Conservation (phyloP, 1,284 basidiomycete species). For the Ustilago tritici region DNA sequence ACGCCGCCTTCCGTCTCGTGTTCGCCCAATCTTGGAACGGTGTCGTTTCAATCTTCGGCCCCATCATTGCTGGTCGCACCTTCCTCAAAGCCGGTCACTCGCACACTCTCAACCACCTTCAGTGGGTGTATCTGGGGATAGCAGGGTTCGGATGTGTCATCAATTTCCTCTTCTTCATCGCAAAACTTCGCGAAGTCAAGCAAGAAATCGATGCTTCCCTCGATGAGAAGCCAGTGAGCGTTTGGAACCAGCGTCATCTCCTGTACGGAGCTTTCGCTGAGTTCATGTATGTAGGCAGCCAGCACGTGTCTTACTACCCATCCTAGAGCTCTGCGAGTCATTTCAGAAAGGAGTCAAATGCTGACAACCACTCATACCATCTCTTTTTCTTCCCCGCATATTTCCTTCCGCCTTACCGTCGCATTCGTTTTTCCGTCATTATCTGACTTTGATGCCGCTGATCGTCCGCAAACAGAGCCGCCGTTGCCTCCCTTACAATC, state of each 20-base stretch:
- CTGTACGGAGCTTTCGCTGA: conserved; percentile 81
- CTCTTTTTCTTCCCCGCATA: not conserved
- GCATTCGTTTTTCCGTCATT: too few species aligned
- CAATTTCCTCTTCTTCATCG: conserved; percentile 80
- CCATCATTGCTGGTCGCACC: conserved; percentile 81
- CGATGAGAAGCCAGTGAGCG: conserved; percentile 69
- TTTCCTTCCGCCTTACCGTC: too few species aligned
- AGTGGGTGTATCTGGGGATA: conserved; percentile 86
- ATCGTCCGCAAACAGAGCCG: conserved; percentile 70
- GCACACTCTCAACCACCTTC: conserved; percentile 77
- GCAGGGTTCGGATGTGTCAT: conserved; percentile 76
- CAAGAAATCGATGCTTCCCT: conserved; percentile 34
- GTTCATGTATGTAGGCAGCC: conserved; percentile 79
- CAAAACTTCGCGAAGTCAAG: conserved; percentile 80
- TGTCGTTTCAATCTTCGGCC: conserved; percentile 81
- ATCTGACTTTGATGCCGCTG: too few species aligned
- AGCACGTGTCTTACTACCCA: conserved; percentile 62
- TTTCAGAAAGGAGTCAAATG: too few species aligned
- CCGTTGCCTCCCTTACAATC: conserved; percentile 79
- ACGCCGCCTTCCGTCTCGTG: conserved; percentile 82
- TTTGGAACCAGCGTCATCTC: conserved; percentile 80
- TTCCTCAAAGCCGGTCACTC: conserved; percentile 79
- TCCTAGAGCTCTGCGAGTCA: not conserved
- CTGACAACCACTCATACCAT: not conserved
- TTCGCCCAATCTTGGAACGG: conserved; percentile 87